Base-by-base conservation (phyloP, 1,284 basidiomycete species). In the Cryptococcus amylolentus region DNA sequence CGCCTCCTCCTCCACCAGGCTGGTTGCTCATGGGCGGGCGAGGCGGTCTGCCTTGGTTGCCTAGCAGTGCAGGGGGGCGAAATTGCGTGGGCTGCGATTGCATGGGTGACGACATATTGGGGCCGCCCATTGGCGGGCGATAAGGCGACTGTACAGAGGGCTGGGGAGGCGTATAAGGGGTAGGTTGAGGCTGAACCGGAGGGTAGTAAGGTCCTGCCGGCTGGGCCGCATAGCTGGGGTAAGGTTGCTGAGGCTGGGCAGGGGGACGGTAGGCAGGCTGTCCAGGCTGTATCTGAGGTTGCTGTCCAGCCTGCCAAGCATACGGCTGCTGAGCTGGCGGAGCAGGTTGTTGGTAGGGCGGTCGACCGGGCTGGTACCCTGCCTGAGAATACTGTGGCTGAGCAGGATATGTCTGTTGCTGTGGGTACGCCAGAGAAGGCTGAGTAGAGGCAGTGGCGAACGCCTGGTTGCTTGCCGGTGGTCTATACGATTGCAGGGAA, bases 1-100 rank as follows among this genome's bases (percentile, higher is more conserved):
- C 41, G 20, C 41, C 20, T 42, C 61, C 61, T 16, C 54, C 52
- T 12, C 51, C 51, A 8, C 59, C 59, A 18, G 38, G 59, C 49
- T 52, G 56, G 26, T 58, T 55, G 13, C 56, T 41, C 53, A 64
- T 63, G 2, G 64, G 57, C 42, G 65, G 63, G 46, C 63, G 56
- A 38, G 49, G 54, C 9, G 65, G 65, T 45, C 60, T 56, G 18
- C 56, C 28, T 23, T 53, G 52, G 20, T 16, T 16, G 49, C 18
- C 31, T 35, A n/a, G 49, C 43, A 18, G 42, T 14, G 27, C n/a
- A 27, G 42, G 44, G 13, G 42, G 42, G 4, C 31, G 42, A 37
- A 46, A 44, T 18, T 37, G 54, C 31, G 47, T 31, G 14, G 8
- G 26, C n/a, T 20, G 39, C 39, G 23, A 10, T 31, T 26, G 23